Base-by-base conservation (phyloP, 805 yeast species). In the Zygosaccharomyces bisporus region DNA sequence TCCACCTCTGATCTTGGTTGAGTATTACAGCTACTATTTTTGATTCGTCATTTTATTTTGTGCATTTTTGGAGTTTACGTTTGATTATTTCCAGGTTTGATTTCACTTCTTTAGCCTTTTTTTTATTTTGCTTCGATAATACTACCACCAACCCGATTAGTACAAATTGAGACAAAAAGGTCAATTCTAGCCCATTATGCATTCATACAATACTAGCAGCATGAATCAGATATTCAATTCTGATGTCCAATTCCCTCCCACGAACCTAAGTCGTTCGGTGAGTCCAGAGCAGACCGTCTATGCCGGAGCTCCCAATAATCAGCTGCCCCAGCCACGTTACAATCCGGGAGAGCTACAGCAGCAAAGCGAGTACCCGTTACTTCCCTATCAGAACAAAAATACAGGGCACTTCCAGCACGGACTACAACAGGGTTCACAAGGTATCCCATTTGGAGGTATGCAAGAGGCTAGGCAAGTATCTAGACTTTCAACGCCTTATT, bases 401-500 rank as follows among this genome's bases (percentile, higher is more conserved):
- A 14, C 18, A 10, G 33, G n/a, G 21, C 34, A 30, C 10, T 23
- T 29, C 6, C 45, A 39, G 10, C 44, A 42, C 10, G 17, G 13
- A 8, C 36, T 44, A 13, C 31, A 27, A 27, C 16, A 7, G 3
- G 31, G 4, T 12, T 27, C 31, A 27, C 31, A 27, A 33, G 36
- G 16, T n/a, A 27, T 27, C 6, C 13, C 10, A 9, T 50, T 50
- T 43, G 52, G 52, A 3, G 23, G 42, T 5, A 21, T 41, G 12
- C 44, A 44, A 13, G 40, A 35, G 14, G 25, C 39, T 24, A 52
- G 45, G 4, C 53, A 45, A n/a, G 27, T 47, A 8, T 51, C 56
- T 8, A 41, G 50, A 4, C 40, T 45, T 8, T 46, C 55, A 16
- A 50, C 56, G 2, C 37, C 48, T n/a, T 46, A 49, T 35, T 41